Evolutionary conservation across 805 yeast genomes (phyloP).

Genomic region (Hyphopichia homilentoma): DNA sequence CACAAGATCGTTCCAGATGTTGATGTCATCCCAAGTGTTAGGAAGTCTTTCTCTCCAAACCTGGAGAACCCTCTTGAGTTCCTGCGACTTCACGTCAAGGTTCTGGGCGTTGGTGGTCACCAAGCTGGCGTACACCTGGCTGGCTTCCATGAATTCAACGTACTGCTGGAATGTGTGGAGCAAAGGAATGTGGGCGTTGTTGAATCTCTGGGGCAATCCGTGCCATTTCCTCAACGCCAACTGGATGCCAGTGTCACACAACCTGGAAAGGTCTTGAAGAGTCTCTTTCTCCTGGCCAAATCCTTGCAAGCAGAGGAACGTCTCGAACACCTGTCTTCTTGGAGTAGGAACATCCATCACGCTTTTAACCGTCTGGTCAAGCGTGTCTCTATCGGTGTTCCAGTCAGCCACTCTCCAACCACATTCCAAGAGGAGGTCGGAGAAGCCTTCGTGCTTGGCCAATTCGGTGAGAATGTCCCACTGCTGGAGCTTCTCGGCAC

Average conservation of each 20-base stretch:
- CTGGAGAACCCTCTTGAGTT: constrained; percentile 86
- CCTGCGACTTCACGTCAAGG: constrained; percentile 89
- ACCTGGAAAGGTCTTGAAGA: constrained; percentile 75
- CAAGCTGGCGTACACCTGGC: constrained; percentile 85
- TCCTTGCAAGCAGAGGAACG: constrained; percentile 89
- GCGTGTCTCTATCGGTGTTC: constrained; percentile 91
- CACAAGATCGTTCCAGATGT: constrained; percentile 94
- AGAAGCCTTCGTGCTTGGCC: constrained; percentile 97
- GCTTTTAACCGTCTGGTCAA: constrained; percentile 90
- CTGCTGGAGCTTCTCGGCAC: constrained; percentile 95
- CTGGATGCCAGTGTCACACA: constrained; percentile 96
- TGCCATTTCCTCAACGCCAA: constrained; percentile 90
- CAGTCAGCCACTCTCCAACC: constrained; percentile 99
- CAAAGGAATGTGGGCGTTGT: constrained; percentile 83
- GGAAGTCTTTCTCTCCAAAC: constrained; percentile 99
- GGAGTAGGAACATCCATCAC: constrained; percentile 99
- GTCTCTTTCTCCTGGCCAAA: constrained; percentile 88
- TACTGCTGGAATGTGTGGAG: constrained; percentile 95
- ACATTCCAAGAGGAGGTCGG: constrained; percentile 92
- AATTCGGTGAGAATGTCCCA: constrained; percentile 97
- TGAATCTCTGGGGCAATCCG: constrained; percentile 72
- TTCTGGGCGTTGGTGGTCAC: constrained; percentile 90
- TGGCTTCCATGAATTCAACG: constrained; percentile 96
- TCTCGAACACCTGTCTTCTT: constrained; percentile 90
- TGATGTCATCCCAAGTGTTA: constrained; percentile 95